Evolutionary conservation across 441 rosid species (phyloP), one percentile per base, ranked within the genome.

Genomic region (Biscutella auriculata): DNA sequence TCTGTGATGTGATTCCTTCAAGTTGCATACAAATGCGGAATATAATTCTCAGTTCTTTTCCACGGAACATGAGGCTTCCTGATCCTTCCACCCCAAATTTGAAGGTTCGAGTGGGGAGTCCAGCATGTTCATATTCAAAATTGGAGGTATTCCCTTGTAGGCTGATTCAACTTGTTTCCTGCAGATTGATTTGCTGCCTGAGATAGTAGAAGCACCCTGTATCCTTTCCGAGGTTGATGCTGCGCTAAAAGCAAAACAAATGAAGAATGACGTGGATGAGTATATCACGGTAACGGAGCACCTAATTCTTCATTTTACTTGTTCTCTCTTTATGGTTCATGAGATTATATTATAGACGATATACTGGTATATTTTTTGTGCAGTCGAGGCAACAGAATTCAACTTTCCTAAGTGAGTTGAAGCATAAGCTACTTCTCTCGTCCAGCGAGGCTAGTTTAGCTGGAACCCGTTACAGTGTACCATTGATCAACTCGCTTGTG

Each of bases 1-100:
- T 90, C 70, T 94, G 97, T 73, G 97, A 94, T 74, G 95, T 88
- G 76, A 90, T 94, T 72, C 99, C 99, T 62, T 87, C 97, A 49
- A 94, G 96, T 79, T 94, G 97, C 83, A 90, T 90, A 70, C 97
- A 94, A 69, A 90, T 90, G 99, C 93, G 97, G 32, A 94, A 94
- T 67, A 90, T 94, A 47, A 81, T 94, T 70, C 93, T 94, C 40
- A 85, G 97, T 72, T 95, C 96, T 28, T 90, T 94, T 68, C 99
- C 99, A 1, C 85, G 83, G 65, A 87, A 81, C 76, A 94, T 90
- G 99, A 90, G 97, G 86, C 83, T 94, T 33, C 97, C 97, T 0
- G 99, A 94, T 76, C 97, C 99, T 59, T 90, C 99, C 35, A 94
- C 97, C 54, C 99, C 97, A 15, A 94, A 90, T 69, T 66, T 94